Evolutionary conservation across 768 basidiomycete genomes (phyloP).

Genomic region (Lactarius deliciosus): DNA sequence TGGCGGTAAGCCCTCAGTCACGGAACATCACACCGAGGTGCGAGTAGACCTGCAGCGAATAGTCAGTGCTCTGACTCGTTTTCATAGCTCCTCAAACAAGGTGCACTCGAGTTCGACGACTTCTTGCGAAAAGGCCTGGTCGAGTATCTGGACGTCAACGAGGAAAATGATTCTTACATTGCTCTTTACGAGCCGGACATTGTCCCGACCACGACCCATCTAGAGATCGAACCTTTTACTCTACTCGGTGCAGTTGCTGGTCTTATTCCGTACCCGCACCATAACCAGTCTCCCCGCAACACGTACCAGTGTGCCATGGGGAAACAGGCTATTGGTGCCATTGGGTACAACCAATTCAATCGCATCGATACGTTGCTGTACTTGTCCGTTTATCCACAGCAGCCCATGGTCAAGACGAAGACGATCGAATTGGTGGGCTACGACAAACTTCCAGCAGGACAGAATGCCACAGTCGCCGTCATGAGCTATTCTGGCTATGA

Average conservation of each 20-base stretch:
- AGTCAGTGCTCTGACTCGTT: slow-evolving; percentile 23
- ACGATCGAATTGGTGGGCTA: slow-evolving; percentile 97
- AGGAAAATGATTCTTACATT: slow-evolving; percentile 97
- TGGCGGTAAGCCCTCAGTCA: slow-evolving; percentile 71
- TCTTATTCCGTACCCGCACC: slow-evolving; percentile 98
- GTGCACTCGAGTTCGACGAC: slow-evolving; percentile 83
- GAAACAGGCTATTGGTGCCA: slow-evolving; percentile 99
- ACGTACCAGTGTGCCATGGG: slow-evolving; percentile 99
- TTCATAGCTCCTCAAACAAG: slow-evolving; percentile 73
- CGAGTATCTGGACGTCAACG: slow-evolving; percentile 98
- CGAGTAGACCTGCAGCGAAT: slow-evolving; percentile 29
- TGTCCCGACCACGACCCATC: slow-evolving; percentile 79
- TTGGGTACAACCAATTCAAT: slow-evolving; percentile 96
- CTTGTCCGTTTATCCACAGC: slow-evolving; percentile 95
- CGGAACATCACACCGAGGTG: slow-evolving; percentile 76
- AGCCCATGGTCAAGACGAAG: slow-evolving; percentile 99
- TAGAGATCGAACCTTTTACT: slow-evolving; percentile 99
- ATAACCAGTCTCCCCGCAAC: slow-evolving; percentile 98
- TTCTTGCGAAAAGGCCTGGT: slow-evolving; percentile 90
- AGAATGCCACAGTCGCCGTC: slow-evolving; percentile 97
- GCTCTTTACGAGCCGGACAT: slow-evolving; percentile 92
- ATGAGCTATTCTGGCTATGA: slow-evolving; percentile 99
- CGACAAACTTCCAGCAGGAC: slow-evolving; percentile 94
- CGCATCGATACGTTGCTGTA: slow-evolving; percentile 98
- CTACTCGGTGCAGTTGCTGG: slow-evolving; percentile 97